Base-by-base conservation (phyloP, 2,329 filamentous ascomycete genomes). In the Bisporella sp. region DNA sequence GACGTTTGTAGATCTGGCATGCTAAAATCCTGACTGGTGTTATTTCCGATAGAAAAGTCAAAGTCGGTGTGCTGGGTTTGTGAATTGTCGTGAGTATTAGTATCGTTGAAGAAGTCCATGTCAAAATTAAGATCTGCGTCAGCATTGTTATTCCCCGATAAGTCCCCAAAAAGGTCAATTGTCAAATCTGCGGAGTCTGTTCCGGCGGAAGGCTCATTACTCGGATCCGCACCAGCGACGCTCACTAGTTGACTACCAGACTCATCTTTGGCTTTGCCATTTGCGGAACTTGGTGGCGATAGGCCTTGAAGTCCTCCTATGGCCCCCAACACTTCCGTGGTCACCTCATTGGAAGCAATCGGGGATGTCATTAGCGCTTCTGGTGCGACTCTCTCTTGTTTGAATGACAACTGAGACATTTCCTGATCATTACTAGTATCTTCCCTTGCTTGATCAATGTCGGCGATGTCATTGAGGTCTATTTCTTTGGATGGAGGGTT, bases 21-120 rank as follows among this genome's bases (percentile, higher is more conserved):
- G 64, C 53, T 72, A 63, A 47, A 73, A 58, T 49, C 71, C 65
- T 37, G 71, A 63, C 5, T 69, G 58, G 48, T 48, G 41, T 56
- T 60, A 31, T 60, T 61, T 53, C 65, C 65, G 7, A 55, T 61
- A 3, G 59, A 61, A 4, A 65, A 51, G 50, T 66, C 63, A 42
- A 65, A 62, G 7, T 62, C 59, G 9, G 53, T 56, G 46, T 49
- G 57, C 40, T 62, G 55, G 41, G 54, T 51, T 39, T 62, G 58
- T 9, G 56, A 51, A 39, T 55, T 48, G 21, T 55, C 53, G 9
- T 56, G 46, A 13, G 31, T 52, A 42, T 42, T 42, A 12, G 55
- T 35, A 9, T 55, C 54, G 11, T 56, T 47, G 47, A 62, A 65
- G 42, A 66, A 60, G 50, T 63, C 59, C 40, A 50, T 52, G 28